These are phyloP conservation scores for Ilyonectria mors-panacis DNA, from an alignment of 2,329 filamentous ascomycete species.

Conservation along the genomic window DNA sequence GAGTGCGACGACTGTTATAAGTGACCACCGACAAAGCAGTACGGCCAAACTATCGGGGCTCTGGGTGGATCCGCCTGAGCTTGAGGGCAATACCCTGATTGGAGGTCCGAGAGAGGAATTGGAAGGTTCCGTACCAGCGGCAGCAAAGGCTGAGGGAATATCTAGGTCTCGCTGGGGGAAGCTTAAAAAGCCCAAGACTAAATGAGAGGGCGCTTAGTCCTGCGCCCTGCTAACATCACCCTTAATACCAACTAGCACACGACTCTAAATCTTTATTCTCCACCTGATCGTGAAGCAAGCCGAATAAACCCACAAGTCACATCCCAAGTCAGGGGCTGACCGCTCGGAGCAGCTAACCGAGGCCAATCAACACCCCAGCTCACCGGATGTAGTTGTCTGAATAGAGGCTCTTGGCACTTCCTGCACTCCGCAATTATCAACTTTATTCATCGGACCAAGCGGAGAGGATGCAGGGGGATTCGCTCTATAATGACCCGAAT, in stretches of 20 bases:
- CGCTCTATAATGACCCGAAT: not conserved
- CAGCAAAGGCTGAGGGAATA: constrained; percentile 24
- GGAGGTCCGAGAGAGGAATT: constrained; percentile 26
- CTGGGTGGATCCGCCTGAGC: constrained; percentile 36
- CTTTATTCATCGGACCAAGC: too few species aligned
- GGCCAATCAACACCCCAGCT: too few species aligned
- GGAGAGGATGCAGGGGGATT: too few species aligned
- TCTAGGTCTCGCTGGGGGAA: constrained; percentile 36
- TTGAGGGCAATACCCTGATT: constrained; percentile 30
- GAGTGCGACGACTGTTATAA: not conserved
- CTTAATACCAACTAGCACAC: not conserved
- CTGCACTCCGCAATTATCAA: too few species aligned
- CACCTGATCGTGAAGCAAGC: not conserved
- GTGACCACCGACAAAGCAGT: not conserved
- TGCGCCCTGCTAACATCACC: not conserved
- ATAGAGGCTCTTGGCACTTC: too few species aligned
- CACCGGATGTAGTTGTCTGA: too few species aligned
- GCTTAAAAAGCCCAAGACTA: constrained; percentile 41
- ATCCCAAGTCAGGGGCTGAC: too few species aligned
- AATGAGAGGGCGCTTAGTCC: constrained; percentile 11
- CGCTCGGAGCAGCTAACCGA: too few species aligned
- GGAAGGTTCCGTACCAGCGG: constrained; percentile 14
- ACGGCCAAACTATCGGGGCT: constrained; percentile 31
- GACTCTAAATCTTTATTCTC: not conserved
- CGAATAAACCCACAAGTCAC: too few species aligned